phyloP scores from a whole-genome alignment of 768 basidiomycete genomes.

The Gymnopilus dilepis region DNA sequence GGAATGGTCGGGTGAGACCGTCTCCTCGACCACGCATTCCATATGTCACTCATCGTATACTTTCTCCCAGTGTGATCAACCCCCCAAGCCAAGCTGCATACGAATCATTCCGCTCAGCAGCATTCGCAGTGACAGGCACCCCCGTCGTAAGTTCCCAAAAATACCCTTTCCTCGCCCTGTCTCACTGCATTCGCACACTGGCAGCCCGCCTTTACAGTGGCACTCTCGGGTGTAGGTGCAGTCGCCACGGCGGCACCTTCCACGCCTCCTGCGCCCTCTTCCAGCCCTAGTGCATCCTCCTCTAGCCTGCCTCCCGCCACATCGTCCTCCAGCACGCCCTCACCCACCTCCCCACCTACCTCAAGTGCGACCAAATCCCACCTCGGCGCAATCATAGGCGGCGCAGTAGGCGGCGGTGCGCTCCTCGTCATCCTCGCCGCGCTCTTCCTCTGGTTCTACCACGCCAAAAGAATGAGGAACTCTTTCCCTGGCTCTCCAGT shows the following conservation, averaged over 20 bases:
- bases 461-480: neutral
- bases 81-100: constrained; percentile 31
- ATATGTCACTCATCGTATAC: too few species aligned
- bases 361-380: constrained; percentile 8
- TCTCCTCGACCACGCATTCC: neutral
- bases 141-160: constrained; percentile 28
- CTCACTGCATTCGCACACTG: neutral
- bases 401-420: constrained; percentile 15
- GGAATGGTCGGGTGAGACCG: constrained; percentile 46
- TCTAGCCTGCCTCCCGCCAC: neutral
- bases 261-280: constrained; percentile 10
- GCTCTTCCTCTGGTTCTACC: constrained; percentile 10
- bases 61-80: constrained; percentile 40
- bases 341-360: constrained; percentile 10
- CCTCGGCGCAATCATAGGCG: constrained; percentile 20
- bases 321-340: constrained; percentile 1
- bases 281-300: neutral
- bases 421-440: constrained; percentile 12
- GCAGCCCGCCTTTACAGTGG: constrained; percentile 31
- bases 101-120: constrained; percentile 31
- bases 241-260: constrained; percentile 34
- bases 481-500: neutral
- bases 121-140: constrained; percentile 32
- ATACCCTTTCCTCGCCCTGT: neutral
- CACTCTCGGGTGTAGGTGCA: constrained; percentile 39